Base-by-base conservation (phyloP, 148 eudicot species). In the Cornus florida region DNA sequence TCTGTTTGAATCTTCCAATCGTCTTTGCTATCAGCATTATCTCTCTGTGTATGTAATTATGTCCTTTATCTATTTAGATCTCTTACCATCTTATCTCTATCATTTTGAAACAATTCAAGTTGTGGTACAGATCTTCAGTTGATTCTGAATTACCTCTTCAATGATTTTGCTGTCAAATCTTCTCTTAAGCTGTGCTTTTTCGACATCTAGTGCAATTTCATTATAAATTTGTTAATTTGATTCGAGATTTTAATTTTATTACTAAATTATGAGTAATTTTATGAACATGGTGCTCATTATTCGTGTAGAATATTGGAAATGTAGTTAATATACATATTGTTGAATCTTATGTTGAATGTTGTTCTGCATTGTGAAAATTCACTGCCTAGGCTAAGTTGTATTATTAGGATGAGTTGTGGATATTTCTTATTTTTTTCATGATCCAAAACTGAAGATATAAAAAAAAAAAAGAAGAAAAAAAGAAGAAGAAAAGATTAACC, bases 91-190 rank as follows among this genome's bases (percentile, higher is more conserved):
- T 59, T 24, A 19, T 17, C 35, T 20, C 43, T 23, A 41, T 73
- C 11, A 73, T 68, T 33, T 35, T 20, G 32, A 56, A 53, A 56
- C 33, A 32, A 74, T 33, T 74, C 9, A 43, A 39, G 16, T 31
- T 14, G 16, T 59, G 77, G 77, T 22, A 22, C 77, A 75, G 56
- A 12, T 12, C 38, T 75, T 64, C 35, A 17, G 69, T 75, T 75
- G 77, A 39, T 62, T 64, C 64, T 3, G 35, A 38, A 64, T 38
- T 31, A 22, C 12, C 35, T 31, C 39, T 22, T 39, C 38, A 53
- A 38, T 39, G 33, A 17, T 5, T 68, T 72, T 17, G 4, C 20
- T 41, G n/a, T n/a, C 16, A 53, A 23, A 17, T 53, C 66, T 48
- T 35, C 53, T 48, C 53, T 48, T 48, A 11, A 7, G 53, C 66